phyloP scores from a whole-genome alignment of 2,329 filamentous ascomycete species.

The Lachnellula occidentalis region DNA sequence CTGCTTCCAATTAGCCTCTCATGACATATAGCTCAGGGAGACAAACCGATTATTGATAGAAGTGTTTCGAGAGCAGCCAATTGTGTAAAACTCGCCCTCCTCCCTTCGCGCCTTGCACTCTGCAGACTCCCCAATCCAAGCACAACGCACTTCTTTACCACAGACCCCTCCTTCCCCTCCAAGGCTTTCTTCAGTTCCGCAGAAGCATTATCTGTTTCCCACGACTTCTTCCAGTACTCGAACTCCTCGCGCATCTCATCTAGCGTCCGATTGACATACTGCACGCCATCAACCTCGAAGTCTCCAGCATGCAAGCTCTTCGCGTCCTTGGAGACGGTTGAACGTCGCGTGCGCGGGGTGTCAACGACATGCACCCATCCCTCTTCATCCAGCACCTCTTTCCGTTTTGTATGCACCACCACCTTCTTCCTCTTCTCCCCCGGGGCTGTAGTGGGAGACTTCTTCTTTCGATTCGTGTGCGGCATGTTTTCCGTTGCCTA shows the following conservation, averaged over 20 bases:
- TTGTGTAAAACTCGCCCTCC: conserved; percentile 27
- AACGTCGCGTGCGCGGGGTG: conserved; percentile 10
- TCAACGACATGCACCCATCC: conserved; percentile 33
- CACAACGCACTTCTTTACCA: conserved; percentile 24
- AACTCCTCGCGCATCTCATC: conserved; percentile 27
- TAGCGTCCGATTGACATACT: conserved; percentile 26
- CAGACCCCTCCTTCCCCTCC: conserved; percentile 6
- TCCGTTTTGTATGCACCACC: conserved; percentile 26
- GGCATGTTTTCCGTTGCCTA: conserved; percentile 15
- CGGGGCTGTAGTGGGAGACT: conserved; percentile 1
- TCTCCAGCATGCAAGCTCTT: conserved; percentile 22
- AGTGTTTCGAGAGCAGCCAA: conserved; percentile 28
- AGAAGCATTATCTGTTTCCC: conserved; percentile 23
- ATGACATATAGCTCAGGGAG: neutral
- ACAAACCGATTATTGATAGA: conserved; percentile 16
- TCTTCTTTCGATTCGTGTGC: conserved; percentile 27
- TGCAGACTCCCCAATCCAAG: conserved; percentile 31
- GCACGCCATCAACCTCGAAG: conserved; percentile 23
- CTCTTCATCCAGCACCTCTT: conserved; percentile 26
- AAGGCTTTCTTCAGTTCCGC: conserved; percentile 13
- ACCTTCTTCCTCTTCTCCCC: conserved; percentile 5
- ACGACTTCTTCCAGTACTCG: conserved; percentile 21
- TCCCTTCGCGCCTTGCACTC: conserved; percentile 24
- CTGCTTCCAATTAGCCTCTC: neutral
- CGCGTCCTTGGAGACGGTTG: conserved; percentile 3